Evolutionary conservation across 305 asterid genomes (phyloP).

Genomic region (Lippia alba): DNA sequence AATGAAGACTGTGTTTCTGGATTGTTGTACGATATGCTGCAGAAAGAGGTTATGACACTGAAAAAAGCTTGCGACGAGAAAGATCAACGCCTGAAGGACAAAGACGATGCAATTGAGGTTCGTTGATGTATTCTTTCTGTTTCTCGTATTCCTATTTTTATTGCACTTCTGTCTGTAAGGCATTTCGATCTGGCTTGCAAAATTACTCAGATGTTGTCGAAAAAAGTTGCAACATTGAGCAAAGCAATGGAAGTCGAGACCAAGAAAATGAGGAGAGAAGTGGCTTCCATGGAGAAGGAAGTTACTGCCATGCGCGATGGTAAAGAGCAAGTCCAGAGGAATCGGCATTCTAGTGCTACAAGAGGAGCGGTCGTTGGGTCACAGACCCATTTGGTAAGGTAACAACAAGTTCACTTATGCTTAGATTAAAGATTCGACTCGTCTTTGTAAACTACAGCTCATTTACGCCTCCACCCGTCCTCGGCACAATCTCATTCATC

Average conservation of each 20-base stretch:
- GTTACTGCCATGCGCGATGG: slow-evolving; percentile 47
- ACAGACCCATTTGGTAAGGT: slow-evolving; percentile 46
- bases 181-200: background rate
- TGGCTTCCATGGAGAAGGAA: slow-evolving; percentile 62
- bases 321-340: slow-evolving; percentile 55
- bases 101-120: slow-evolving; percentile 70
- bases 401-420: background rate
- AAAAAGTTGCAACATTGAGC: slow-evolving; percentile 62
- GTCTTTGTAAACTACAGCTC: background rate
- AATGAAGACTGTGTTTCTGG: slow-evolving; percentile 61
- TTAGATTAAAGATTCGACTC: background rate
- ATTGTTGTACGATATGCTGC: slow-evolving; percentile 59
- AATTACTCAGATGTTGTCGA: slow-evolving; percentile 58
- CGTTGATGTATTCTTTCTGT: slow-evolving; percentile 8
- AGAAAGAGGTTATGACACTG: slow-evolving; percentile 61
- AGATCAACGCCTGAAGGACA: slow-evolving; percentile 64
- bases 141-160: background rate
- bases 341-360: slow-evolving; percentile 41
- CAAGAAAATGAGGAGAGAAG: slow-evolving; percentile 62
- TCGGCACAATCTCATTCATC: too few species aligned
- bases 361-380: slow-evolving; percentile 48
- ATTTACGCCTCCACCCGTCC: too few species aligned
- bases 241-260: slow-evolving; percentile 69
- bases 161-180: background rate
- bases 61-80: slow-evolving; percentile 62